Evolutionary conservation across 345 rosid genomes (phyloP).

Genomic region (rapeseed (Brassica napus)): DNA sequence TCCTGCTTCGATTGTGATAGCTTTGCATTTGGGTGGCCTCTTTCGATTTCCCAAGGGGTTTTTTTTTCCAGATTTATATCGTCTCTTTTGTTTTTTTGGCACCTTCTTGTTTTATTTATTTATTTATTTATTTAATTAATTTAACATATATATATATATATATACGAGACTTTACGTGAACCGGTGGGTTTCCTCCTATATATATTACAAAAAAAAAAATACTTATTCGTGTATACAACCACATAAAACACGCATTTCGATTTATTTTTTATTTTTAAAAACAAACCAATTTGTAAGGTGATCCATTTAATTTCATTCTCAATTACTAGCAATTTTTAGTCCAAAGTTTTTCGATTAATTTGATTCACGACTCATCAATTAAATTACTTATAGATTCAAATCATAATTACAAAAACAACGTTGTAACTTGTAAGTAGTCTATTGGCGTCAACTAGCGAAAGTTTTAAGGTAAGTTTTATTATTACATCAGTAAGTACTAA

Average conservation of each 20-base stretch:
- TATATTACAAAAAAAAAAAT: no score
- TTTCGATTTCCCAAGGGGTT: conserved; percentile 22
- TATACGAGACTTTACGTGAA: conserved; percentile 12
- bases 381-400: not conserved
- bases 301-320: not conserved
- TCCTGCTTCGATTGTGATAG: conserved; percentile 30
- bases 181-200: not conserved
- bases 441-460: not conserved
- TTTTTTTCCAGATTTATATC: conserved; percentile 14
- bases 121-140: not conserved
- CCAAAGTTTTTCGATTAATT: not conserved
- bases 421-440: not conserved
- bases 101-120: not conserved
- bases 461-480: not conserved
- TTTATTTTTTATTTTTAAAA: no score
- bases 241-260: not conserved
- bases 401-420: not conserved
- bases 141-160: not conserved
- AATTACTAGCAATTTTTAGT: not conserved
- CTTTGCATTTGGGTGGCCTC: conserved; percentile 29
- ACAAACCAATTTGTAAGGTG: not conserved
- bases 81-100: not conserved
- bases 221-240: not conserved
- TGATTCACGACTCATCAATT: not conserved
- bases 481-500: not conserved